phyloP scores from a whole-genome alignment of 2,329 filamentous ascomycete species.

The Trichoderma sp. region DNA sequence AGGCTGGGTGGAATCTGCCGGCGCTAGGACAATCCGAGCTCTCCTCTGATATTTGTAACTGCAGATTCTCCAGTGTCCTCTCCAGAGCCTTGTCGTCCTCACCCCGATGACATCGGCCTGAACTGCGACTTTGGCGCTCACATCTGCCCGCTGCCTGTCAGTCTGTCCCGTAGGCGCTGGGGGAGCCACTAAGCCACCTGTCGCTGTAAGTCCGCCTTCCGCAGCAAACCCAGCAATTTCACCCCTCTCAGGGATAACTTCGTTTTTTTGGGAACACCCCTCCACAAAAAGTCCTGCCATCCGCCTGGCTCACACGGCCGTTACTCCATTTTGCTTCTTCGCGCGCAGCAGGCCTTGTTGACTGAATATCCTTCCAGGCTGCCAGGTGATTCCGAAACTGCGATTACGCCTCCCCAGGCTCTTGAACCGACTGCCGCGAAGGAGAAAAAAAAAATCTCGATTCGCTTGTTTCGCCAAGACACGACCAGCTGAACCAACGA shows the following conservation, averaged over 20 bases:
- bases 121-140: slow-evolving; percentile 28
- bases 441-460: not conserved
- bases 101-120: slow-evolving; percentile 32
- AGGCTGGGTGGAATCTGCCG: slow-evolving; percentile 33
- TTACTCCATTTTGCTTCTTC: not conserved
- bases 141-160: slow-evolving; percentile 14
- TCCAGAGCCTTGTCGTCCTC: slow-evolving; percentile 30
- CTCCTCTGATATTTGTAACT: slow-evolving; percentile 29
- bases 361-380: slow-evolving; percentile 8
- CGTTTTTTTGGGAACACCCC: slow-evolving; percentile 25
- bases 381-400: slow-evolving; percentile 17
- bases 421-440: slow-evolving; percentile 14
- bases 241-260: slow-evolving; percentile 29
- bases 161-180: slow-evolving; percentile 19
- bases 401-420: slow-evolving; percentile 12
- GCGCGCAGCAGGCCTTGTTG: slow-evolving; percentile 25
- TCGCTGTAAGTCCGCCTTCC: slow-evolving; percentile 30
- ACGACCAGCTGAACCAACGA: slow-evolving; percentile 34
- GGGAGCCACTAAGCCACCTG: slow-evolving; percentile 23
- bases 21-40: slow-evolving; percentile 36
- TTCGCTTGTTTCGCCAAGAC: slow-evolving; percentile 18
- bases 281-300: slow-evolving; percentile 28
- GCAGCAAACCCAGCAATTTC: slow-evolving; percentile 29
- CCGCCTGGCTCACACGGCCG: slow-evolving; percentile 8
- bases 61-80: slow-evolving; percentile 27